Conservation (phyloP, 768 basidiomycete species). For the Collybiopsis luxurians region DNA sequence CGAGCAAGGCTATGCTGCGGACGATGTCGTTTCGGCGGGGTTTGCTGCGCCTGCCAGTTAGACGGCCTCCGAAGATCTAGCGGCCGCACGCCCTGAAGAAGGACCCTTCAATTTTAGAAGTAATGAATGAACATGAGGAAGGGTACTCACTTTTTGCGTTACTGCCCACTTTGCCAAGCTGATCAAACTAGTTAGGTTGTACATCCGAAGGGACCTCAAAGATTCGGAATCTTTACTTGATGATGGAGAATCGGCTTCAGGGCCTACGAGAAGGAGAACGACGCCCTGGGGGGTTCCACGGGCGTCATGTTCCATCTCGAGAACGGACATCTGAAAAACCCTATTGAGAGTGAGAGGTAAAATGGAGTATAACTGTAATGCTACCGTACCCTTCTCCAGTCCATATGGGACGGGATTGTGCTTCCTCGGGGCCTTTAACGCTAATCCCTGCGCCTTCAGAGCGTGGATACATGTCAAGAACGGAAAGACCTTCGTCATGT, state of each 20-base stretch:
- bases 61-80: conserved; percentile 55
- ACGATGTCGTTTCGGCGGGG: conserved; percentile 46
- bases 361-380: not conserved
- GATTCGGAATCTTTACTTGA: conserved; percentile 51
- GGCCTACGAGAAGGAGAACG: conserved; percentile 71
- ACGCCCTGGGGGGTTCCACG: conserved; percentile 64
- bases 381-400: conserved; percentile 66
- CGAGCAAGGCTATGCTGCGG: conserved; percentile 58
- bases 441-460: conserved; percentile 50
- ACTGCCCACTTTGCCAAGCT: conserved; percentile 76
- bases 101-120: conserved; percentile 10
- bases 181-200: conserved; percentile 71
- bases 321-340: conserved; percentile 72
- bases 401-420: conserved; percentile 68
- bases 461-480: conserved; percentile 79
- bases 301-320: conserved; percentile 63
- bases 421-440: conserved; percentile 68
- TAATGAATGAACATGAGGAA: not conserved
- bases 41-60: conserved; percentile 48
- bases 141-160: conserved; percentile 53
- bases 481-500: conserved; percentile 76
- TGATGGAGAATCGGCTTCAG: conserved; percentile 45
- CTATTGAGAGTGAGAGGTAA: conserved; percentile 30
- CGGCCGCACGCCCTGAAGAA: conserved; percentile 52
- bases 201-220: conserved; percentile 69